Conservation (phyloP, 768 basidiomycete genomes). For the Lentinula detonsa region DNA sequence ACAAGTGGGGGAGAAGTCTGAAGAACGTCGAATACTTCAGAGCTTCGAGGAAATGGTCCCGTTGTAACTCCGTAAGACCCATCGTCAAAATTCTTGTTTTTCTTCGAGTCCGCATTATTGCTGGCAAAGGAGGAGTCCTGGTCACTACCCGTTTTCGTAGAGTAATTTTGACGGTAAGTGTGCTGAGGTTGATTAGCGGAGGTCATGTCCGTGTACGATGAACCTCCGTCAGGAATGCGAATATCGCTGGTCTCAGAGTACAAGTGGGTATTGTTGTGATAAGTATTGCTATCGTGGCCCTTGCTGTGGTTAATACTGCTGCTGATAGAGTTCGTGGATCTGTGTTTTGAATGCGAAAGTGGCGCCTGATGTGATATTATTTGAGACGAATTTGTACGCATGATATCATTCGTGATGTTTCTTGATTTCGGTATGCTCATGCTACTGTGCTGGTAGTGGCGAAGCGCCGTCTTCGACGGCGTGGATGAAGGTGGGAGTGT, state of each 20-base stretch:
- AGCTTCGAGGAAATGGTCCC: constrained; percentile 3
- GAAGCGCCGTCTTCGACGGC: constrained; percentile 15
- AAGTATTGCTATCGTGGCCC: constrained; percentile 10
- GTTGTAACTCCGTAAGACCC: background rate
- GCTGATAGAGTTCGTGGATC: constrained; percentile 18
- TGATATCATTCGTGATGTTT: constrained; percentile 26
- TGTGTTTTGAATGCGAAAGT: constrained; percentile 16
- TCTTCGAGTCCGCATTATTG: constrained; percentile 7
- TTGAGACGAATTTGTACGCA: constrained; percentile 8
- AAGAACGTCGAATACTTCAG: constrained; percentile 21
- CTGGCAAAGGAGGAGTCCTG: background rate
- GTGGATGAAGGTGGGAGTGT: constrained; percentile 37
- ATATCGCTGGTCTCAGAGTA: constrained; percentile 18
- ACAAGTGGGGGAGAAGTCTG: constrained; percentile 47
- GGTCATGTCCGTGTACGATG: constrained; percentile 5
- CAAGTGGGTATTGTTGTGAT: constrained; percentile 16
- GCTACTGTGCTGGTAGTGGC: constrained; percentile 44
- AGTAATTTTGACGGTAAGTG: constrained; percentile 1
- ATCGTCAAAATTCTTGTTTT: background rate
- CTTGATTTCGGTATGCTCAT: constrained; percentile 35
- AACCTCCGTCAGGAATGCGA: constrained; percentile 12
- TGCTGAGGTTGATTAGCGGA: constrained; percentile 5
- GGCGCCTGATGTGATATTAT: constrained; percentile 12
- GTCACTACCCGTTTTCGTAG: background rate
- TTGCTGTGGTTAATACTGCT: constrained; percentile 14